These are phyloP conservation scores for Spiraea crenata DNA, from an alignment of 331 rosid genomes.

Conservation along the genomic window DNA sequence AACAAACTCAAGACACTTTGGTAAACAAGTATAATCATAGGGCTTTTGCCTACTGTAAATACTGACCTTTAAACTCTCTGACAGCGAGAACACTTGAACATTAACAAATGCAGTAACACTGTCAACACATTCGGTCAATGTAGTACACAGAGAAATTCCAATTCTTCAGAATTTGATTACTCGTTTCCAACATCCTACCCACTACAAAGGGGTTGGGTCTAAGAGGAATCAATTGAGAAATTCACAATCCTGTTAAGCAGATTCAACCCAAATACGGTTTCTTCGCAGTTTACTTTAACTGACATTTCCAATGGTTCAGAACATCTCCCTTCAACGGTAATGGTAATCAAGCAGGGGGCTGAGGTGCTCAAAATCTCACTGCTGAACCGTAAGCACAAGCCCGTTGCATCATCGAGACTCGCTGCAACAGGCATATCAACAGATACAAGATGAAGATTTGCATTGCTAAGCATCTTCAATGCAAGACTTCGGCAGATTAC, in stretches of 20 bases:
- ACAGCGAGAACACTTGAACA: not conserved
- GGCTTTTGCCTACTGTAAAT: not conserved
- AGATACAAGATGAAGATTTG: slow-evolving; percentile 72
- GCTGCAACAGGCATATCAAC: slow-evolving; percentile 80
- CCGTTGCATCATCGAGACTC: slow-evolving; percentile 83
- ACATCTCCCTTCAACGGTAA: slow-evolving; percentile 82
- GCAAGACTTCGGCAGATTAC: slow-evolving; percentile 72
- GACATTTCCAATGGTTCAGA: slow-evolving; percentile 61
- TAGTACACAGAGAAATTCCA: slow-evolving; percentile 12
- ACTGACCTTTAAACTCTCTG: not conserved
- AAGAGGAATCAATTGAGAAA: slow-evolving; percentile 59
- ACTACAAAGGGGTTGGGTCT: slow-evolving; percentile 33
- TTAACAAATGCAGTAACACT: slow-evolving; percentile 8
- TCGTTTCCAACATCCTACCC: not conserved
- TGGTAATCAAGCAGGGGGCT: slow-evolving; percentile 66
- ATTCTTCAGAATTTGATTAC: slow-evolving; percentile 19
- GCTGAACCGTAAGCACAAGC: slow-evolving; percentile 83
- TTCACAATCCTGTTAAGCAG: slow-evolving; percentile 82
- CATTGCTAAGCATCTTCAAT: slow-evolving; percentile 77
- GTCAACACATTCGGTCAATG: not conserved
- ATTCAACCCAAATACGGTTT: slow-evolving; percentile 92
- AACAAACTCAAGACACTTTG: not conserved
- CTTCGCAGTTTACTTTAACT: slow-evolving; percentile 86
- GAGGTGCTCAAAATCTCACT: slow-evolving; percentile 78
- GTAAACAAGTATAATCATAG: not conserved